Evolutionary conservation across 83 land plant genomes (phyloP).

Genomic region (Larix sibirica): DNA sequence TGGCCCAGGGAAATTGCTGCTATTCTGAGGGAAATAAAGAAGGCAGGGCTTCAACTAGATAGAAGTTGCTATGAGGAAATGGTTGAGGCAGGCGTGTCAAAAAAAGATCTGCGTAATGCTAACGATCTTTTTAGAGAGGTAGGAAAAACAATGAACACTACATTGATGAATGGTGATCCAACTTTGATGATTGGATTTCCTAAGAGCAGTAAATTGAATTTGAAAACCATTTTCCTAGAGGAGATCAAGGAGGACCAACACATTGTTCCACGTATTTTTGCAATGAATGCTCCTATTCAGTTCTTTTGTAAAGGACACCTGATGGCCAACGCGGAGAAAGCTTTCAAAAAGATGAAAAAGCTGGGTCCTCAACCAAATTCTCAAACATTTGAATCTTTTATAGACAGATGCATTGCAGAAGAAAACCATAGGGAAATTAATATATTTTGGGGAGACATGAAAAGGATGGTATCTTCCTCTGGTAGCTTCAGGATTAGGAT

Average conservation of each 20-base stretch:
- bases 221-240: slow-evolving; percentile 27
- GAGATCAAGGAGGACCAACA: slow-evolving; percentile 24
- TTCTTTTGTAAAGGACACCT: slow-evolving; percentile 59
- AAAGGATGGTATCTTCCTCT: slow-evolving; percentile 23
- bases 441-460: slow-evolving; percentile 65
- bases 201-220: slow-evolving; percentile 2
- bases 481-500: too few relatives aligned
- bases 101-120: neutral
- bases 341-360: slow-evolving; percentile 37
- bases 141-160: neutral
- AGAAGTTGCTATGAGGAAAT: neutral
- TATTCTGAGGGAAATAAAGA: slow-evolving; percentile 40
- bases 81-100: neutral
- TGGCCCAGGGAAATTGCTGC: slow-evolving; percentile 30
- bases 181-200: neutral
- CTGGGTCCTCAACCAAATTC: slow-evolving; percentile 33
- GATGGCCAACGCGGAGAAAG: slow-evolving; percentile 59
- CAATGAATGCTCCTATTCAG: slow-evolving; percentile 46
- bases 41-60: slow-evolving; percentile 18
- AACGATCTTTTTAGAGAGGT: neutral
- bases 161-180: neutral
- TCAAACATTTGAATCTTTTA: slow-evolving; percentile 37
- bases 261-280: slow-evolving; percentile 17
- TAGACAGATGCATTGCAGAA: slow-evolving; percentile 46
- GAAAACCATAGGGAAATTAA: slow-evolving; percentile 49